phyloP scores from a whole-genome alignment of 140 eudicot genomes.

The Ambrosia hybrid region DNA sequence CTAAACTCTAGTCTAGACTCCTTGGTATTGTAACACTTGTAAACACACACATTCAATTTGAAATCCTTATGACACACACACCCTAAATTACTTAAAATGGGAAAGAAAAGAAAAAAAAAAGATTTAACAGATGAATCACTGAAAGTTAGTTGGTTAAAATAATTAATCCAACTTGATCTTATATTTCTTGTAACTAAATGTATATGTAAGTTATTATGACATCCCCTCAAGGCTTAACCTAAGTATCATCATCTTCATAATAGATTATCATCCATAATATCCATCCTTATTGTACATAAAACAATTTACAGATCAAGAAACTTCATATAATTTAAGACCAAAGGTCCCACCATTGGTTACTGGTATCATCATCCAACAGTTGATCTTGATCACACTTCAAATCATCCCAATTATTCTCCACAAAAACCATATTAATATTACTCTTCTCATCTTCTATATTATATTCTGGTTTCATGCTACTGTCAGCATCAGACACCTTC shows the following conservation, averaged over 20 bases:
- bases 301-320: constrained; percentile 3
- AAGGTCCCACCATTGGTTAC: constrained; percentile 61
- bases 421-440: constrained; percentile 29
- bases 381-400: constrained; percentile 24
- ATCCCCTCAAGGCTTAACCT: constrained; percentile 11
- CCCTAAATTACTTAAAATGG: background rate
- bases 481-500: constrained; percentile 42
- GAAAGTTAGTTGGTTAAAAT: background rate
- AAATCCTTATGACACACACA: background rate
- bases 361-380: constrained; percentile 32
- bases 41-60: background rate
- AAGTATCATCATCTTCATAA: background rate
- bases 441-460: constrained; percentile 27
- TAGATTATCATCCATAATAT: constrained; percentile 15
- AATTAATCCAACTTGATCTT: background rate
- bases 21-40: background rate
- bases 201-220: background rate
- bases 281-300: constrained; percentile 30
- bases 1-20: background rate
- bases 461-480: constrained; percentile 38
- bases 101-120: too few relatives aligned
- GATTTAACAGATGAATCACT: background rate
- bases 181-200: background rate
- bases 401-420: constrained; percentile 42
- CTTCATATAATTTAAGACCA: constrained; percentile 40